Conservation (phyloP, 768 basidiomycete species). For the Myochromella boudieri region DNA sequence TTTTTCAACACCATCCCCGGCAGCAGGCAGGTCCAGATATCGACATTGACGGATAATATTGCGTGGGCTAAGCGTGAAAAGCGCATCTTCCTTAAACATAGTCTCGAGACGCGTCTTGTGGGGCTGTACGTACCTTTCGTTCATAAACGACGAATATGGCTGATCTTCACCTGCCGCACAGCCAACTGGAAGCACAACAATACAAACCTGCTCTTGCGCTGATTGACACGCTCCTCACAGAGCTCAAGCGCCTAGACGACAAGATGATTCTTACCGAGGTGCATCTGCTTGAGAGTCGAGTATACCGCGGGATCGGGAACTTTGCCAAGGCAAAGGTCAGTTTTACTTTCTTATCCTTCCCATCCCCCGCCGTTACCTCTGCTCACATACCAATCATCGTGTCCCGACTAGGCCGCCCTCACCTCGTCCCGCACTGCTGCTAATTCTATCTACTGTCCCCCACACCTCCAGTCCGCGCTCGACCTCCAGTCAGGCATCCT, state of each 20-base stretch:
- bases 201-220: constrained; percentile 77
- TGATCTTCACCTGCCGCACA: constrained; percentile 21
- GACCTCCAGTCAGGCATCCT: constrained; percentile 69
- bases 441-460: constrained; percentile 88
- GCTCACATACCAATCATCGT: constrained; percentile 18
- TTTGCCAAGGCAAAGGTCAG: constrained; percentile 84
- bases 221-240: constrained; percentile 86
- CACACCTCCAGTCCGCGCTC: constrained; percentile 41
- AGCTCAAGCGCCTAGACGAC: constrained; percentile 92
- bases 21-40: constrained; percentile 74
- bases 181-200: constrained; percentile 73
- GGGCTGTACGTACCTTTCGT: constrained; percentile 47
- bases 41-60: constrained; percentile 87
- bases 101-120: constrained; percentile 85
- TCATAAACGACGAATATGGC: not conserved
- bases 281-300: constrained; percentile 88
- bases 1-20: constrained; percentile 81
- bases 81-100: constrained; percentile 94
- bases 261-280: constrained; percentile 98
- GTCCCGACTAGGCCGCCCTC: constrained; percentile 62
- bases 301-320: constrained; percentile 88
- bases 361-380: not conserved
- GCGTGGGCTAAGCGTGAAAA: constrained; percentile 91
- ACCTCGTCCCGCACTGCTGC: constrained; percentile 92
- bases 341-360: not conserved